Base-by-base conservation (phyloP, 306 rosid genomes). In the Vigna unguiculata region DNA sequence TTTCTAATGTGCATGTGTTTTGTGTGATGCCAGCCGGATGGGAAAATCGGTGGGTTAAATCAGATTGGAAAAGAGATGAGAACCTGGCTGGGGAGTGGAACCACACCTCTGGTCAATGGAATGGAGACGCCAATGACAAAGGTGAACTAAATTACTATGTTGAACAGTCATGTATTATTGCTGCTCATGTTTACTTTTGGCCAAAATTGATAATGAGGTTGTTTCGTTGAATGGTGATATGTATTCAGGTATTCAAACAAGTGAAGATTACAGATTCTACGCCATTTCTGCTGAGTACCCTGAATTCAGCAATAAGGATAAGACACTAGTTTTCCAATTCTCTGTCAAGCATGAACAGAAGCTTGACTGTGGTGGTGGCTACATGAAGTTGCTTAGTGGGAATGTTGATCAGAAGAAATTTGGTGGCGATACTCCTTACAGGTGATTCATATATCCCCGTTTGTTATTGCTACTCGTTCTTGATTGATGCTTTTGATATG, bases 351-450 rank as follows among this genome's bases (percentile, higher is more conserved):
- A 96, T 62, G 99, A 96, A 58, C 99, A 96, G 85, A 96, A 96
- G 85, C 98, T 96, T 86, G 99, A 96, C 85, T 96, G 99, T 70
- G 99, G 99, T 83, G 99, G 98, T 83, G 99, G 99, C 69, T 96
- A 96, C 90, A 87, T 96, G 94, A 96, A 96, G 82, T 78, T 96
- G 79, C 91, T 96, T 65, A 91, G 96, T 7, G 96, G 96, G 11
- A 93, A 88, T 19, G 91, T 91, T 75, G 99, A 96, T 83, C 99
- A 96, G 88, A 96, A 92, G 96, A 87, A 90, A 82, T 96, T 92
- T 32, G 99, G 99, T 8, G 99, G 99, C 32, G 98, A 96, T 62
- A 91, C 98, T 55, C 93, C 98, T 62, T 96, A 96, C 93, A 96
- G 99, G 99, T 88, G 25, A 77, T 81, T 76, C 38, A 59, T 43